These are phyloP conservation scores for Bonia amplexicaulis DNA, from an alignment of 176 grass and related monocot genomes.

Conservation along the genomic window DNA sequence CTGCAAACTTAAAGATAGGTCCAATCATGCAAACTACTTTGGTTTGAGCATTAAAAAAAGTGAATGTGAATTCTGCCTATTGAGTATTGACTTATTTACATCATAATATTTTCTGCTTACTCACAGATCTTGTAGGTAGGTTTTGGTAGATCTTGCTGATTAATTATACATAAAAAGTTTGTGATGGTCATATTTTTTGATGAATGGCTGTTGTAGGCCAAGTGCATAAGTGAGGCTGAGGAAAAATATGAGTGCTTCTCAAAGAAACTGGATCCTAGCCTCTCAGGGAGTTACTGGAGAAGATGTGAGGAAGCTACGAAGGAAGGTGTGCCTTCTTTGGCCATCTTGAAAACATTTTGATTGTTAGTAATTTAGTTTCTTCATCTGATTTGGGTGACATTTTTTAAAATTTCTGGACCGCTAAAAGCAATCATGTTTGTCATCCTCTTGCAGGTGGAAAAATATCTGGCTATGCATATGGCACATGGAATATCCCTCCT, in stretches of 20 bases:
- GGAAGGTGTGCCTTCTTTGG: slow-evolving; percentile 49
- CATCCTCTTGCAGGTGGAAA: slow-evolving; percentile 47
- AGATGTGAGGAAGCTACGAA: slow-evolving; percentile 92
- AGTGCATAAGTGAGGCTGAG: slow-evolving; percentile 77
- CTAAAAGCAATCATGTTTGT: slow-evolving; percentile 2
- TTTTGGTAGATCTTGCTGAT: not conserved
- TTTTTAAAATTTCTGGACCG: not conserved
- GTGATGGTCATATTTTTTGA: not conserved
- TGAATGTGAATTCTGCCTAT: not conserved
- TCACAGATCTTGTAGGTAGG: not conserved
- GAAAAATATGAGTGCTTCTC: slow-evolving; percentile 60
- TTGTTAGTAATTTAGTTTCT: not conserved
- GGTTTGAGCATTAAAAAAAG: not conserved
- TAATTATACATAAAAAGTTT: not conserved
- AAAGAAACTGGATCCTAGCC: slow-evolving; percentile 56
- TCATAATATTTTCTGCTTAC: not conserved
- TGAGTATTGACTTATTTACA: not conserved
- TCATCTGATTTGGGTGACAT: not conserved
- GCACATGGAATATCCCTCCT: slow-evolving; percentile 83
- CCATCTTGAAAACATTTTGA: slow-evolving; percentile 9
- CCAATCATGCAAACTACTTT: not conserved
- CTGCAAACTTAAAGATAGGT: not conserved
- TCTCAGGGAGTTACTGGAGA: slow-evolving; percentile 61
- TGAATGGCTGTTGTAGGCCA: slow-evolving; percentile 44
- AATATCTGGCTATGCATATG: slow-evolving; percentile 57